A percentile compares a stretch with the other conserved stretches of the same genome.
Evolutionary conservation across 148 eudicot species (phyloP).

Genomic region (Rhododendron molle): DNA sequence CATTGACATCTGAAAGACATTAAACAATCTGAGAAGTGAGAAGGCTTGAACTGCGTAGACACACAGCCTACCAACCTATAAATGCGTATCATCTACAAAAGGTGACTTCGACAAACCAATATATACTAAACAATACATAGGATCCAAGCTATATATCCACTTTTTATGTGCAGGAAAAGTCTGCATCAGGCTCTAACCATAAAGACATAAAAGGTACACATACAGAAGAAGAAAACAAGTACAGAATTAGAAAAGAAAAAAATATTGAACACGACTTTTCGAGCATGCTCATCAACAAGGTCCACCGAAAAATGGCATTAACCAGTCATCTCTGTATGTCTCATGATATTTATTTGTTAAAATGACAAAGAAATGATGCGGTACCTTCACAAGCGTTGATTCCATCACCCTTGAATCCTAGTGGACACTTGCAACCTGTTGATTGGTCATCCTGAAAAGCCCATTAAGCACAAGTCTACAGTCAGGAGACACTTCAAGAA

Average conservation of each 20-base stretch:
- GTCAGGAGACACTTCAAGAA: background rate
- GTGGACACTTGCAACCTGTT: conserved; percentile 79
- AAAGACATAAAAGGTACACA: background rate
- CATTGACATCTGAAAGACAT: conserved; percentile 61
- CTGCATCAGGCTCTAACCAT: background rate
- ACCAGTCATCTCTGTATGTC: background rate
- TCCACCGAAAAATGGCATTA: background rate
- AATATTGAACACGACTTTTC: background rate
- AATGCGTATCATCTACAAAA: background rate
- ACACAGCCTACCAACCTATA: background rate
- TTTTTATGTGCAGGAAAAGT: background rate
- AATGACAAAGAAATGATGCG: background rate
- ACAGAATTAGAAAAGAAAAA: background rate
- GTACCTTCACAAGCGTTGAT: conserved; percentile 67
- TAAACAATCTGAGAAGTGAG: background rate
- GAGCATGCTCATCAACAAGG: background rate
- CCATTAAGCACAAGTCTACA: background rate
- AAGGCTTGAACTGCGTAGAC: background rate
- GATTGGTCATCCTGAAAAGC: conserved; percentile 56
- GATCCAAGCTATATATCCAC: background rate
- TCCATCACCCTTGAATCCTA: conserved; percentile 87
- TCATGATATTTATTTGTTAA: background rate
- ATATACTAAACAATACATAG: background rate
- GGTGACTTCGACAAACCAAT: background rate
- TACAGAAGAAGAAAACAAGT: background rate